Percentiles rank a stretch among this genome's conserved stretches.
Evolutionary conservation across 2,329 filamentous ascomycete species (phyloP).

Genomic region (Exophiala dermatitidis): DNA sequence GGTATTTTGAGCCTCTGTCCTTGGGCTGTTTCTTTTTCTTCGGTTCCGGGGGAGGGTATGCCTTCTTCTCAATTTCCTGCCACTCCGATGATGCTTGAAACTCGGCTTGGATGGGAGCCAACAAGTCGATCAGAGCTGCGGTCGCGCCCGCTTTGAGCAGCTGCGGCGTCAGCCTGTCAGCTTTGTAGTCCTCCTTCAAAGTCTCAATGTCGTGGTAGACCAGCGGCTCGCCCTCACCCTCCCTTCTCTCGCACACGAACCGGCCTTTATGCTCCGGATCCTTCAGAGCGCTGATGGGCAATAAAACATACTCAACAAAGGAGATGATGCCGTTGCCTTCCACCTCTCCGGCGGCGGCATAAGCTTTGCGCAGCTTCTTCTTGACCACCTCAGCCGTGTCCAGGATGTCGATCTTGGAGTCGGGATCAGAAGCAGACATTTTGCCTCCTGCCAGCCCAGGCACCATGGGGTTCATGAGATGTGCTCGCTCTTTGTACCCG

Average conservation of each 20-base stretch:
- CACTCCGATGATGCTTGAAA: slow-evolving; percentile 68
- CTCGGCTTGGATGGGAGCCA: slow-evolving; percentile 68
- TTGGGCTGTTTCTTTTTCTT: slow-evolving; percentile 65
- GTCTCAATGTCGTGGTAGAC: slow-evolving; percentile 70
- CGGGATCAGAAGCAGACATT: slow-evolving; percentile 53
- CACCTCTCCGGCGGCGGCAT: slow-evolving; percentile 64
- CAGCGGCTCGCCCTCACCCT: slow-evolving; percentile 61
- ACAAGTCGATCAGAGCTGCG: slow-evolving; percentile 55
- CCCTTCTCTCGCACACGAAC: slow-evolving; percentile 60
- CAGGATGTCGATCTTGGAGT: slow-evolving; percentile 90
- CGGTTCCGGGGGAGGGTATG: slow-evolving; percentile 65
- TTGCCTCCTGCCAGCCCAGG: slow-evolving; percentile 76
- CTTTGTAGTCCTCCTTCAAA: slow-evolving; percentile 71
- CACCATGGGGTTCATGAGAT: slow-evolving; percentile 82
- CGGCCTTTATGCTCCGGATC: slow-evolving; percentile 42
- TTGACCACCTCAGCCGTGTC: slow-evolving; percentile 66
- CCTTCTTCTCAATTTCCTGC: slow-evolving; percentile 68
- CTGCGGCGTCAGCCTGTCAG: slow-evolving; percentile 80
- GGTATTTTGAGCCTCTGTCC: slow-evolving; percentile 63
- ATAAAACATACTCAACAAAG: slow-evolving; percentile 78
- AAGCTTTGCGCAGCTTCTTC: slow-evolving; percentile 82
- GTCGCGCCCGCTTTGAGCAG: slow-evolving; percentile 77
- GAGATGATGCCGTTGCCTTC: slow-evolving; percentile 82
- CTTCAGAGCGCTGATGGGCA: slow-evolving; percentile 65
- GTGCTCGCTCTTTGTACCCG: slow-evolving; percentile 69